phyloP scores from a whole-genome alignment of 768 basidiomycete genomes.

The Daedalea quercina region DNA sequence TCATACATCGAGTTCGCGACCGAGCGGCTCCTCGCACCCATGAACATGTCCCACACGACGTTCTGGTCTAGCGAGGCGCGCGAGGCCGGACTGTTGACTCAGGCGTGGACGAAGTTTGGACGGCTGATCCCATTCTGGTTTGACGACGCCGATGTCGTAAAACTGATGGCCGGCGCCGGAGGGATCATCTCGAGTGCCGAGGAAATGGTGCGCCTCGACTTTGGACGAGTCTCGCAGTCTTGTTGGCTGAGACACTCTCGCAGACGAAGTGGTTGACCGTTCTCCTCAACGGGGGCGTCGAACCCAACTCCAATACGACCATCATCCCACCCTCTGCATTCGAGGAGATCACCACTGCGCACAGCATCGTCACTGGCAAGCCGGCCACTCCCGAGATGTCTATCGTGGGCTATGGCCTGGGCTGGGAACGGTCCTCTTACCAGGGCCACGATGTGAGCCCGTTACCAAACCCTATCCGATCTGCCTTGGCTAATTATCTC shows the following conservation, averaged over 20 bases:
- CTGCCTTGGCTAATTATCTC: not conserved
- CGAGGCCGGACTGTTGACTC: constrained; percentile 25
- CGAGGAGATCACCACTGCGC: constrained; percentile 25
- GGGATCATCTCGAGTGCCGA: constrained; percentile 36
- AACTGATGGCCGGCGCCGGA: constrained; percentile 30
- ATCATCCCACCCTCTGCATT: constrained; percentile 28
- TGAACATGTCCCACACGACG: constrained; percentile 36
- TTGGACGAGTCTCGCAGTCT: no score
- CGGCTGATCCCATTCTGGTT: constrained; percentile 28
- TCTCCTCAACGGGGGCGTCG: constrained; percentile 28
- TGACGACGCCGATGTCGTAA: constrained; percentile 18
- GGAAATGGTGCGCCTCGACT: constrained; percentile 41
- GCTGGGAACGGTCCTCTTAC: constrained; percentile 34
- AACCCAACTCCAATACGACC: constrained; percentile 22
- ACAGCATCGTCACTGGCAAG: constrained; percentile 18
- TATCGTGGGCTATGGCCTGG: constrained; percentile 33
- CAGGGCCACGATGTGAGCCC: constrained; percentile 32
- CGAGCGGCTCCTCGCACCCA: constrained; percentile 32
- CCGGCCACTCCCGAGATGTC: constrained; percentile 16
- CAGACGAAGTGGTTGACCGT: constrained; percentile 34
- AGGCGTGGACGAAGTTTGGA: constrained; percentile 27
- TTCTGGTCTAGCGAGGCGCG: constrained; percentile 28
- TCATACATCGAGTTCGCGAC: constrained; percentile 34
- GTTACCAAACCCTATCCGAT: not conserved
- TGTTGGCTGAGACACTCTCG: no score